These are phyloP conservation scores for Erigeron philadelphicus DNA, from an alignment of 140 eudicot species.

Conservation along the genomic window DNA sequence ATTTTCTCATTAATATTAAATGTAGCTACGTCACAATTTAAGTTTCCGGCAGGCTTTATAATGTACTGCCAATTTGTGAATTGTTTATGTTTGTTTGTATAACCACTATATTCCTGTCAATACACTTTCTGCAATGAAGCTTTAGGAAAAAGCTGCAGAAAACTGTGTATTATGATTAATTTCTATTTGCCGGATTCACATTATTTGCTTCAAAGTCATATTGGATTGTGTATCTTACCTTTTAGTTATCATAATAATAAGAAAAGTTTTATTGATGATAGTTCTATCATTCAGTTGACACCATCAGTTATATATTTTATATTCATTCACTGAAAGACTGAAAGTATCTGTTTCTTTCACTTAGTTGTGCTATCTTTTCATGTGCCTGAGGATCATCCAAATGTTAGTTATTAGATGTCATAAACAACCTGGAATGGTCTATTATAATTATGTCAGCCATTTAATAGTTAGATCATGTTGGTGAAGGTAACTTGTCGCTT, in stretches of 20 bases:
- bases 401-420: not conserved
- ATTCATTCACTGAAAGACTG: constrained; percentile 2
- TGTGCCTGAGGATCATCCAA: not conserved
- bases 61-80: not conserved
- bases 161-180: not conserved
- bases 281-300: not conserved
- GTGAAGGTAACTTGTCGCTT: constrained; percentile 85
- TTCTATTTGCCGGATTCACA: no score
- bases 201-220: no score
- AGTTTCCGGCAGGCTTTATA: not conserved
- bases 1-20: not conserved
- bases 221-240: no score
- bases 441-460: constrained; percentile 8
- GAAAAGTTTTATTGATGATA: not conserved
- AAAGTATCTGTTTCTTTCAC: constrained; percentile 5
- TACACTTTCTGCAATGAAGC: no score
- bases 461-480: constrained; percentile 4
- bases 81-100: no score
- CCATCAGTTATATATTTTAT: not conserved
- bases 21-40: not conserved
- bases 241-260: no score
- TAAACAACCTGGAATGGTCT: not conserved
- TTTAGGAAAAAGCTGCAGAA: not conserved
- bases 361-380: not conserved
- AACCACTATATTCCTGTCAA: no score